Percentiles rank a stretch among this genome's conserved stretches.
Evolutionary conservation across 257 asterid species (phyloP).

Genomic region (Cordia subcordata): DNA sequence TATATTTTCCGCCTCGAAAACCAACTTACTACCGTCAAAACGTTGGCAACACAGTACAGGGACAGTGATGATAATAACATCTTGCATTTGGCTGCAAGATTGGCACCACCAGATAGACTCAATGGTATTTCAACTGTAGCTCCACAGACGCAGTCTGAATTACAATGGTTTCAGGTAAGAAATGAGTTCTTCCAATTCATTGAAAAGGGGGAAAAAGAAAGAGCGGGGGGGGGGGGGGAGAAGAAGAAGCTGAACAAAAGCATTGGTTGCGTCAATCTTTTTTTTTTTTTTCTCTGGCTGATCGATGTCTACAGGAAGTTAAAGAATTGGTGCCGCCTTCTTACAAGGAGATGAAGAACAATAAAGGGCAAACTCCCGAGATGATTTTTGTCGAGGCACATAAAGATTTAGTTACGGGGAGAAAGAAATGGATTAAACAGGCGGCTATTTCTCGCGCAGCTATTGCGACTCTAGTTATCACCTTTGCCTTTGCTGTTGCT

Average conservation of each 20-base stretch:
- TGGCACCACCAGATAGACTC: constrained; percentile 4
- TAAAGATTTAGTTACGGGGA: background rate
- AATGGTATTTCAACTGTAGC: constrained; percentile 5
- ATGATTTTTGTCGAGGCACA: constrained; percentile 1
- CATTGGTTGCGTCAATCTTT: background rate
- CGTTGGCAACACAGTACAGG: background rate
- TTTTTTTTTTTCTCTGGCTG: too few species aligned
- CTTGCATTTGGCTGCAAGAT: constrained; percentile 17
- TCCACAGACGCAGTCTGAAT: constrained; percentile 14
- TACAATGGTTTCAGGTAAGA: constrained; percentile 21
- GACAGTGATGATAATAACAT: background rate
- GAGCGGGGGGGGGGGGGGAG: too few species aligned
- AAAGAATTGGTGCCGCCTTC: constrained; percentile 2
- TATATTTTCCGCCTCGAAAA: background rate
- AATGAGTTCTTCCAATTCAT: background rate
- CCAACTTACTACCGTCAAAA: background rate
- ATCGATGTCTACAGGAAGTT: constrained; percentile 4
- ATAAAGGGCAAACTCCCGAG: background rate
- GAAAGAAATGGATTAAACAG: constrained; percentile 12
- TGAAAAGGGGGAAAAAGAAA: background rate
- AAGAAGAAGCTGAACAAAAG: background rate
- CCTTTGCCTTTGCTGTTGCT: constrained; percentile 8
- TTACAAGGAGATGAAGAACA: background rate
- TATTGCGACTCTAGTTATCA: background rate
- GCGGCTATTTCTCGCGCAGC: constrained; percentile 12